Evolutionary conservation across 2,329 filamentous ascomycete species (phyloP), one percentile per base, ranked within the genome.

Genomic region (Amesomyces nigricolor): DNA sequence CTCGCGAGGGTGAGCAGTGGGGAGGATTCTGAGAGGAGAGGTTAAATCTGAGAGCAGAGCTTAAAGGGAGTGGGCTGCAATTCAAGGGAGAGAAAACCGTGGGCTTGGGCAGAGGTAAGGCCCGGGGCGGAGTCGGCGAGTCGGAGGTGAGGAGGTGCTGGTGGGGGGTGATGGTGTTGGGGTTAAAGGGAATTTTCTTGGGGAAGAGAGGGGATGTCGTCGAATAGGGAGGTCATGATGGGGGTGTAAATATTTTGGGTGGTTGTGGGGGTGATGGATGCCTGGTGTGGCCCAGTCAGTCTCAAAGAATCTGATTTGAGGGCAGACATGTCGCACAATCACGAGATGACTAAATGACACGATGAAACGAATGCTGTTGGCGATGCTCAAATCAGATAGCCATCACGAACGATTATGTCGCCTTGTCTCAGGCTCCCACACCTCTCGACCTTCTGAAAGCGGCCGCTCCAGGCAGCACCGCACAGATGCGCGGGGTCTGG

Each of bases 1-100:
- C 65, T 64, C 11, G 64, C 64, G 6, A 63, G 42, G 29, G 22
- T 16, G 19, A 47, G 54, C 2, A 57, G 51, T 13, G 39, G 45
- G 39, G 52, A 37, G 6, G 56, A 46, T 22, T 57, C 37, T 2
- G 45, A 13, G 3, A 58, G 44, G 26, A 61, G 45, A 3, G 40
- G 3, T 5, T 51, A 30, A 32, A n/a, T 57, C 37, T 2, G 45
- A 13, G 3, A 58, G 44, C 17, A 61, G 45, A 3, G 40, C 5
- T 5, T 51, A 30, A 32, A n/a, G 4, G 49, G 45, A 4, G 54
- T 40, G 56, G 49, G 37, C 30, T 32, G 50, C 29, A 52, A 19
- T 5, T 52, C 35, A 14, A 52, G 43, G 43, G 46, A 46, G 46
- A 58, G 58, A 54, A 61, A 58, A 44, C 58, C 58, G 32, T 56